Evolutionary conservation across 2,329 filamentous ascomycete species (phyloP).

Genomic region (Trichoderma koningiopsis): DNA sequence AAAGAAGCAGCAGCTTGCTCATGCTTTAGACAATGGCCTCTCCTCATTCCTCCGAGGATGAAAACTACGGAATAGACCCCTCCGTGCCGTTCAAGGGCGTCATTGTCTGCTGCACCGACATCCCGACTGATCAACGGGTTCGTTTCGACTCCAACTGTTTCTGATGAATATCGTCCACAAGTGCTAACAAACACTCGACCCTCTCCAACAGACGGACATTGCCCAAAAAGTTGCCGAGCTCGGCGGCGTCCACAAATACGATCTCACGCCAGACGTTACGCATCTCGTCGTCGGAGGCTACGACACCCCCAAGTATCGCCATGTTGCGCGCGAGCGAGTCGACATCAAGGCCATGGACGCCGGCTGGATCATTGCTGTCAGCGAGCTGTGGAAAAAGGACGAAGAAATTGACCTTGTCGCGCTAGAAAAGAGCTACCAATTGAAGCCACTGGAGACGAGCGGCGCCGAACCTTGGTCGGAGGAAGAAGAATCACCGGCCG

Average conservation of each 20-base stretch:
- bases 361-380: conserved; percentile 82
- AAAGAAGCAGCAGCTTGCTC: background rate
- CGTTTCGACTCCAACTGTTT: conserved; percentile 42
- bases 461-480: conserved; percentile 44
- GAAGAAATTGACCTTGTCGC: conserved; percentile 72
- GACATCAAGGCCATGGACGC: conserved; percentile 82
- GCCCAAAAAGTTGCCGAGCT: conserved; percentile 72
- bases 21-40: conserved; percentile 35
- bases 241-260: conserved; percentile 83
- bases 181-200: background rate
- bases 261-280: conserved; percentile 93
- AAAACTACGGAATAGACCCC: conserved; percentile 51
- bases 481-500: conserved; percentile 28
- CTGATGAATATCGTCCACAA: background rate
- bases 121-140: conserved; percentile 77
- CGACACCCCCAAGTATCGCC: conserved; percentile 90
- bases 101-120: conserved; percentile 85
- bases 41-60: conserved; percentile 32
- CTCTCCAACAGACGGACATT: conserved; percentile 54
- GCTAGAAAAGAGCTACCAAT: conserved; percentile 67
- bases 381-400: conserved; percentile 78
- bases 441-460: conserved; percentile 63
- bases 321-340: conserved; percentile 84
- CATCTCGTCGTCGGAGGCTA: conserved; percentile 90
- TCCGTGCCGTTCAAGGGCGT: conserved; percentile 69